Conservation (phyloP, 495 filamentous ascomycete species). For the Parathielavia hyrcaniae region DNA sequence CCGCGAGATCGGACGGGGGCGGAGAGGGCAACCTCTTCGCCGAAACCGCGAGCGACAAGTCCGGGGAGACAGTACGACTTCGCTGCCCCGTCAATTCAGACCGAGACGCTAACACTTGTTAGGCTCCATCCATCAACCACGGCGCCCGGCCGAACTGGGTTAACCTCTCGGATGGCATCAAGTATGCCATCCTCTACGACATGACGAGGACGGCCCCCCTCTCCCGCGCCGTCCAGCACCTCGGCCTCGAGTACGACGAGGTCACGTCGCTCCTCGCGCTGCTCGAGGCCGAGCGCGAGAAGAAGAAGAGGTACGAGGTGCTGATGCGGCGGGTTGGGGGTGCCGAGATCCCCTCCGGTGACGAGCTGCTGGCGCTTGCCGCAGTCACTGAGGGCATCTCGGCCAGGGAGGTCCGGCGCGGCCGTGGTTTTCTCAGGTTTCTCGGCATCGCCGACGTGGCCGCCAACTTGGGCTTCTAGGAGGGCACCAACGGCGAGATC, state of each 20-base stretch:
- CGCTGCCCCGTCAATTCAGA: not conserved
- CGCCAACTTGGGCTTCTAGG: constrained; percentile 9
- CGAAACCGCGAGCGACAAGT: not conserved
- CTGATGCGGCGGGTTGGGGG: not conserved
- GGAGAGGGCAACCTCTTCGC: no score
- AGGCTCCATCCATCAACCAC: not conserved
- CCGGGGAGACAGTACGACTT: not conserved
- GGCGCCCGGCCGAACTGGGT: constrained; percentile 8
- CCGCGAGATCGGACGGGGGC: no score
- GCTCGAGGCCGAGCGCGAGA: constrained; percentile 7
- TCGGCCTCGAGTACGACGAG: constrained; percentile 11
- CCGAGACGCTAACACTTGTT: not conserved
- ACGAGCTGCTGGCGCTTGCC: not conserved
- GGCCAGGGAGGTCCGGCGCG: constrained; percentile 10
- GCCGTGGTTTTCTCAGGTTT: constrained; percentile 13
- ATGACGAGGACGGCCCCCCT: constrained; percentile 13
- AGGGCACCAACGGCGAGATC: constrained; percentile 1
- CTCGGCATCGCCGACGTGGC: constrained; percentile 16
- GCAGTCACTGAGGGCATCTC: constrained; percentile 15
- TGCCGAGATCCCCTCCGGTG: not conserved
- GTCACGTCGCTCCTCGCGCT: not conserved
- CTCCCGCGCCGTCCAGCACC: not conserved
- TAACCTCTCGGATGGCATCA: constrained; percentile 16
- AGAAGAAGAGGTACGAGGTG: not conserved
- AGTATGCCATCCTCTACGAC: constrained; percentile 20